Conservation (phyloP, 192 early-diverging fungal genomes). For the Martensiomyces pterosporus region DNA sequence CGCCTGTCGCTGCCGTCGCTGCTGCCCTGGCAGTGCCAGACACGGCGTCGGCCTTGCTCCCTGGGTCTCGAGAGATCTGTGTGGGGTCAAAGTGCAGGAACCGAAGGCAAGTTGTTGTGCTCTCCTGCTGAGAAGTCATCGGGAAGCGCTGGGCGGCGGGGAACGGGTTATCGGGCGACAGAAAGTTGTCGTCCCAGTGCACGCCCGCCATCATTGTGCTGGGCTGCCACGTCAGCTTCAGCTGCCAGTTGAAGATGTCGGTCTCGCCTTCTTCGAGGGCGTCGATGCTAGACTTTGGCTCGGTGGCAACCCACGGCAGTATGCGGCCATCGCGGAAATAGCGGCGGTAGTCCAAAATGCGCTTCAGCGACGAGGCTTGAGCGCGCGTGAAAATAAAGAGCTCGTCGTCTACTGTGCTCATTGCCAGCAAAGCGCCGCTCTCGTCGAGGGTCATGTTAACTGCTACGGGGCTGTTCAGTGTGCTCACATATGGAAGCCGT, state of each 20-base stretch:
- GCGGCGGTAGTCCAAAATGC: slow-evolving; percentile 47
- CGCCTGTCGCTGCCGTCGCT: neutral
- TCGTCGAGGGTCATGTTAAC: slow-evolving; percentile 51
- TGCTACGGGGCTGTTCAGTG: slow-evolving; percentile 48
- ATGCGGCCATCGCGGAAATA: slow-evolving; percentile 26
- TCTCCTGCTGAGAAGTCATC: slow-evolving; percentile 24
- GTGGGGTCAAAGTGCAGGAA: slow-evolving; percentile 36
- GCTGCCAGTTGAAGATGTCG: slow-evolving; percentile 45
- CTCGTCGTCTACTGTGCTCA: slow-evolving; percentile 49
- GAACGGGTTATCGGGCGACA: slow-evolving; percentile 42
- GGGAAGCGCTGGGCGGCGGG: slow-evolving; percentile 32
- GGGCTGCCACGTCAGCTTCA: slow-evolving; percentile 46
- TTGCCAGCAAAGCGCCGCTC: slow-evolving; percentile 43
- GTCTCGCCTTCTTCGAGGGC: slow-evolving; percentile 42
- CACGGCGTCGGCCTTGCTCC: no score
- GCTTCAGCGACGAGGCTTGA: slow-evolving; percentile 18
- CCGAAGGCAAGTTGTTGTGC: slow-evolving; percentile 37
- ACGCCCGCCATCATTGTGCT: slow-evolving; percentile 23
- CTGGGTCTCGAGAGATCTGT: no score
- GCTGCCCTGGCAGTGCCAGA: neutral
- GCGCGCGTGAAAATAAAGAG: slow-evolving; percentile 46
- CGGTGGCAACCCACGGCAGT: slow-evolving; percentile 33
- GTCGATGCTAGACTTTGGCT: slow-evolving; percentile 35
- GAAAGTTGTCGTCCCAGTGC: slow-evolving; percentile 38
- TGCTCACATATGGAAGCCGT: slow-evolving; percentile 50